Evolutionary conservation across 2,329 filamentous ascomycete genomes (phyloP).

Genomic region (Sarocladium brachiariae): DNA sequence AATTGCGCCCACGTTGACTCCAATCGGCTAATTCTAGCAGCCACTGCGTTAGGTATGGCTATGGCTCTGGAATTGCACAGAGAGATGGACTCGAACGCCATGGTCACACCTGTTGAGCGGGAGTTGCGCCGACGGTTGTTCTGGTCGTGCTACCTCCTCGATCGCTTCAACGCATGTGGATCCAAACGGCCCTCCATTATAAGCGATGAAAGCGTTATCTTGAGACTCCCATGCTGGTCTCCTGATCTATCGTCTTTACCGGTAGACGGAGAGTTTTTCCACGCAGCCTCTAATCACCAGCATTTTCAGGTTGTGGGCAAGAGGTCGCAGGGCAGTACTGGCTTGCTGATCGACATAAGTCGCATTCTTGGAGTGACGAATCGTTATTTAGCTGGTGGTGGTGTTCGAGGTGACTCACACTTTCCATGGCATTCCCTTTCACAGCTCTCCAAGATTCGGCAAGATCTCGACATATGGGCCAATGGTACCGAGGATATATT

Average conservation of each 20-base stretch:
- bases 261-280: constrained; percentile 74
- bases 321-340: constrained; percentile 66
- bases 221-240: constrained; percentile 71
- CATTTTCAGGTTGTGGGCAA: constrained; percentile 62
- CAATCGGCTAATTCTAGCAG: constrained; percentile 34
- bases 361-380: constrained; percentile 79
- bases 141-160: constrained; percentile 83
- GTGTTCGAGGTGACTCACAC: constrained; percentile 82
- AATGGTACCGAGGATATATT: constrained; percentile 75
- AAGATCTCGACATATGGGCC: constrained; percentile 80
- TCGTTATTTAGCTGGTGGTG: constrained; percentile 74
- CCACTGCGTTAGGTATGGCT: constrained; percentile 73
- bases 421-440: constrained; percentile 88
- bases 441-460: constrained; percentile 76
- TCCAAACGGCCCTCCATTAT: constrained; percentile 78
- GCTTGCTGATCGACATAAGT: constrained; percentile 78
- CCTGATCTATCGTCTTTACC: constrained; percentile 53
- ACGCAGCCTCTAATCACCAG: constrained; percentile 69
- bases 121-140: constrained; percentile 76
- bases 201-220: constrained; percentile 65
- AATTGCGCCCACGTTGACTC: constrained; percentile 4
- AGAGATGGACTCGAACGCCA: constrained; percentile 57
- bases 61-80: constrained; percentile 75
- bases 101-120: constrained; percentile 59
- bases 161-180: constrained; percentile 75